phyloP scores from a whole-genome alignment of 2,329 filamentous ascomycete genomes.

The Fusarium sp. region DNA sequence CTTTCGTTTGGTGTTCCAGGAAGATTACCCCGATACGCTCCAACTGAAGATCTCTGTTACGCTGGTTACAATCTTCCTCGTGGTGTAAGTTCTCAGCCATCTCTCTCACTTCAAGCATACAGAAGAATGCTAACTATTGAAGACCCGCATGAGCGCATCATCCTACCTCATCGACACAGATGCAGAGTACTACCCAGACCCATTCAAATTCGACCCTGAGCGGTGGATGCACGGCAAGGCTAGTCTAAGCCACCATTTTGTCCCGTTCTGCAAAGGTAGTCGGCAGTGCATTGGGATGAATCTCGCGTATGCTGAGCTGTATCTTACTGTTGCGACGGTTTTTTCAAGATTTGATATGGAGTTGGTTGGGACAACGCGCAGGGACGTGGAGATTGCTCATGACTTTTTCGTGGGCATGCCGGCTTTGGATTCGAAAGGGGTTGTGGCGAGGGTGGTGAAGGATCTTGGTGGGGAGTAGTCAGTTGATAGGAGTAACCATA shows the following conservation, averaged over 20 bases:
- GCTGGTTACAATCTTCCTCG: background rate
- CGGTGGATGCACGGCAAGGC: background rate
- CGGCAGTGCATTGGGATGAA: slow-evolving; percentile 9
- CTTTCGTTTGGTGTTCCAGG: slow-evolving; percentile 4
- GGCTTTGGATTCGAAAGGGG: background rate
- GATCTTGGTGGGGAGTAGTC: background rate
- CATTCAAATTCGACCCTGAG: slow-evolving; percentile 2
- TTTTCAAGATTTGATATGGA: slow-evolving; percentile 1
- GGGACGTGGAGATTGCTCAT: slow-evolving; percentile 4
- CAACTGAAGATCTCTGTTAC: slow-evolving; percentile 1
- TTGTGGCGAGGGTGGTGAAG: background rate
- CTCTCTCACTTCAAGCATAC: too few relatives aligned
- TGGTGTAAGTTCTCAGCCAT: background rate
- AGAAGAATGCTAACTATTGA: rapidly evolving
- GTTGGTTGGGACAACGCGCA: background rate
- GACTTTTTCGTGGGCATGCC: slow-evolving; percentile 10
- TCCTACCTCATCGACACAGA: slow-evolving; percentile 8
- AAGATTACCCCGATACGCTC: background rate
- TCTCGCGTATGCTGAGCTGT: slow-evolving; percentile 4
- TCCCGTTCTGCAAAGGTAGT: background rate
- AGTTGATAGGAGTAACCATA: too few relatives aligned
- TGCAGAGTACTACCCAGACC: background rate
- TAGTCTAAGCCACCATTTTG: background rate
- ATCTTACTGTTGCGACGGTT: slow-evolving; percentile 3
- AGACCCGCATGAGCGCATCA: slow-evolving; percentile 9